Percentiles rank a stretch among this genome's conserved stretches.
These are phyloP conservation scores for Pouteria glomerata DNA, from an alignment of 148 eudicot species.

Conservation along the genomic window DNA sequence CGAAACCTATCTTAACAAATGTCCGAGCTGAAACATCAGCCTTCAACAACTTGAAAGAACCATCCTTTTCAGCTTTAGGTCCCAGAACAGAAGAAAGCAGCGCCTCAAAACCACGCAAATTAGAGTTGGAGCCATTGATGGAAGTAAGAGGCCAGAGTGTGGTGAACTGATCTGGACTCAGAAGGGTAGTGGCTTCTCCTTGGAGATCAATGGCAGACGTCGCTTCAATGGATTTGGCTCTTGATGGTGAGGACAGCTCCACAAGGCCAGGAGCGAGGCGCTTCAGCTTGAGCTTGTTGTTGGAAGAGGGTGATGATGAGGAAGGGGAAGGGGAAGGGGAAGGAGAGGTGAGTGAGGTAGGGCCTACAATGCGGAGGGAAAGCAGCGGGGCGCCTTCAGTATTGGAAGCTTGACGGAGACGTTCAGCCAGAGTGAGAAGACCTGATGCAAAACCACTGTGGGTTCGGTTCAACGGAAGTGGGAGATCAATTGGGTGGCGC, in stretches of 20 bases:
- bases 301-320: conserved; percentile 52
- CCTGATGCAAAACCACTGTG: conserved; percentile 63
- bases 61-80: conserved; percentile 56
- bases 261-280: conserved; percentile 94
- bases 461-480: conserved; percentile 72
- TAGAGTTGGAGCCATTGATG: conserved; percentile 64
- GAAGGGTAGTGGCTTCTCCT: conserved; percentile 59
- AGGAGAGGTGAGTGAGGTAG: conserved; percentile 85
- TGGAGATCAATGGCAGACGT: conserved; percentile 58
- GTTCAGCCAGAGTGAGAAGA: conserved; percentile 66
- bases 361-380: conserved; percentile 90
- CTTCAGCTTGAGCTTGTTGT: conserved; percentile 71
- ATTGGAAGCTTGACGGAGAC: conserved; percentile 55
- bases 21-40: conserved; percentile 88
- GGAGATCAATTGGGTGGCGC: conserved; percentile 82
- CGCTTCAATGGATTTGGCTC: conserved; percentile 24
- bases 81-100: conserved; percentile 72
- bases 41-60: conserved; percentile 75
- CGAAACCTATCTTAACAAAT: conserved; percentile 75
- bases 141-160: conserved; percentile 81
- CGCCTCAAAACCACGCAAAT: conserved; percentile 69
- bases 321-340: too few species aligned
- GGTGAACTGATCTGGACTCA: conserved; percentile 61
- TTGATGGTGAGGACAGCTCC: conserved; percentile 65
- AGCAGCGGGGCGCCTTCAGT: conserved; percentile 42